Evolutionary conservation across 805 yeast genomes (phyloP).

Genomic region (Helenozyma baotianmanensis): DNA sequence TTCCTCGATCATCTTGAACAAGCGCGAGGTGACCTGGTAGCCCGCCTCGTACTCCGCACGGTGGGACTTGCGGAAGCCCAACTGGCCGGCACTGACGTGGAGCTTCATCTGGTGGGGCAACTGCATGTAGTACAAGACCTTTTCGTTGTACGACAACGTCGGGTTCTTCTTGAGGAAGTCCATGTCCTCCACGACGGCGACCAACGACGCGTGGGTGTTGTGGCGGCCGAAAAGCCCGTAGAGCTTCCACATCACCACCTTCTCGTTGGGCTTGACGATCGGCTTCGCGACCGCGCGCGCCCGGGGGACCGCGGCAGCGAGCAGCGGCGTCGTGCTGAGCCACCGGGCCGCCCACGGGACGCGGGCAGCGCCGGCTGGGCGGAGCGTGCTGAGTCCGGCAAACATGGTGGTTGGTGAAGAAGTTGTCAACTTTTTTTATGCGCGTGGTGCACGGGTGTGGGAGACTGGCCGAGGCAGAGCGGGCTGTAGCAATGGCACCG

Average conservation of each 20-base stretch:
- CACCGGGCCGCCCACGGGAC: slow-evolving; percentile 6
- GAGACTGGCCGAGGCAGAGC: slow-evolving; percentile 2
- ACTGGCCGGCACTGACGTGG: slow-evolving; percentile 72
- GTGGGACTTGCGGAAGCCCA: slow-evolving; percentile 86
- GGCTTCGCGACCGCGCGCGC: slow-evolving; percentile 4
- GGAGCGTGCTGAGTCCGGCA: slow-evolving; percentile 9
- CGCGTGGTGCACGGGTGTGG: slow-evolving; percentile 10
- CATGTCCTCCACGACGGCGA: slow-evolving; percentile 63
- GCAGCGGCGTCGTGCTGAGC: slow-evolving; percentile 5
- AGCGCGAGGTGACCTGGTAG: slow-evolving; percentile 72
- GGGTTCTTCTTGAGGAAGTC: slow-evolving; percentile 55
- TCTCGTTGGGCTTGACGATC: slow-evolving; percentile 21
- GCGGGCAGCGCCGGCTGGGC: slow-evolving; percentile 7
- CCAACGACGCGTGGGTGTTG: slow-evolving; percentile 75
- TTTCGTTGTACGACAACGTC: slow-evolving; percentile 54
- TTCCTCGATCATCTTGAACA: slow-evolving; percentile 70
- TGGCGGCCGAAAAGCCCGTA: slow-evolving; percentile 77
- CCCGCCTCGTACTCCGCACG: slow-evolving; percentile 93
- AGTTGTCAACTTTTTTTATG: slow-evolving; percentile 2
- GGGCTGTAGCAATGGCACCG: slow-evolving; percentile 3
- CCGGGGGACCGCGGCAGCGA: slow-evolving; percentile 5
- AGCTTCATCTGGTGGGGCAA: slow-evolving; percentile 72
- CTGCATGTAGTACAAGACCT: slow-evolving; percentile 71
- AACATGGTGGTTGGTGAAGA: slow-evolving; percentile 10
- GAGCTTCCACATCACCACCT: slow-evolving; percentile 61